A percentile compares a stretch with the other conserved stretches of the same genome.
Conservation (phyloP, 2,329 filamentous ascomycete genomes). For the Penicillium brevicompactum region DNA sequence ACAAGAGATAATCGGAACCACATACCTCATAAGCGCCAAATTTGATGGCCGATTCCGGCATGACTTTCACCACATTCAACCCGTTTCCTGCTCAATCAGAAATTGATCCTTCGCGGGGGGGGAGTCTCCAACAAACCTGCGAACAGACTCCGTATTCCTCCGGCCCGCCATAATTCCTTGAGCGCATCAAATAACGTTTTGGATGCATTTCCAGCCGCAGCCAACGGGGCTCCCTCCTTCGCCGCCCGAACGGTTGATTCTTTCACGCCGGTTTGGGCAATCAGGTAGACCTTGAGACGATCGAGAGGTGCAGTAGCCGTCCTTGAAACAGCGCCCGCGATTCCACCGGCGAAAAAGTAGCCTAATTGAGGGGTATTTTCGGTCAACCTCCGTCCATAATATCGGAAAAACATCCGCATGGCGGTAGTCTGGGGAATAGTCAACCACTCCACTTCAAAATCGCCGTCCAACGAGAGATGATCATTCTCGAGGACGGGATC, state of each 20-base stretch:
- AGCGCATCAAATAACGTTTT: constrained; percentile 72
- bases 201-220: constrained; percentile 66
- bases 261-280: constrained; percentile 76
- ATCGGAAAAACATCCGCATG: constrained; percentile 47
- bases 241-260: constrained; percentile 64
- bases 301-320: constrained; percentile 95
- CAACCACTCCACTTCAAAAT: constrained; percentile 46
- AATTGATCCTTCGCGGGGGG: too few species aligned
- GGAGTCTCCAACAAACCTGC: constrained; percentile 75
- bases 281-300: constrained; percentile 94
- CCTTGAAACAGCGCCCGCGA: constrained; percentile 91
- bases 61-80: constrained; percentile 94
- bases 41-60: constrained; percentile 98
- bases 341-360: constrained; percentile 90
- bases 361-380: constrained; percentile 62
- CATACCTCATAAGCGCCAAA: constrained; percentile 90
- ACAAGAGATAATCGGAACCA: neutral
- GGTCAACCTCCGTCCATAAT: constrained; percentile 50
- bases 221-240: constrained; percentile 68
- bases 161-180: constrained; percentile 78
- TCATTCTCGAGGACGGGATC: constrained; percentile 32
- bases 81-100: constrained; percentile 72
- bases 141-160: constrained; percentile 86
- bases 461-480: constrained; percentile 34
- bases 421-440: constrained; percentile 44